Evolutionary conservation across 139 green algal species (phyloP), one percentile per base, ranked within the genome.

Genomic region (Chlamydomonas schloesseri): DNA sequence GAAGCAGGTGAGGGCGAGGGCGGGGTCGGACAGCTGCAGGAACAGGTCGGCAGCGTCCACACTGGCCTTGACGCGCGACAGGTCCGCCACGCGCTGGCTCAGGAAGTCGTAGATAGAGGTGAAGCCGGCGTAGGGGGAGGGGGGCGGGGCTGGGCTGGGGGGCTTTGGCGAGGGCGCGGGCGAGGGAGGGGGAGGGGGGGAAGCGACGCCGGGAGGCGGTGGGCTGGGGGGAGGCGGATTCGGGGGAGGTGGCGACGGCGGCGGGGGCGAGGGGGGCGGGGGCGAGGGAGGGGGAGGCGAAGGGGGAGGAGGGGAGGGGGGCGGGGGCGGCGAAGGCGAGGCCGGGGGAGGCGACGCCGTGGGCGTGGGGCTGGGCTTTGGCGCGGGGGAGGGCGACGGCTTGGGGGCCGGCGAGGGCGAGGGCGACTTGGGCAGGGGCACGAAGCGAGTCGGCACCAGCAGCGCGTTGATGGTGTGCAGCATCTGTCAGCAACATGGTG

Each of bases 1-100:
- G n/a, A 85, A 85, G 67, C 79, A 85, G 5, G 79, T 85, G 17
- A 13, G 50, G 46, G 62, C 4, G 21, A 85, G 47, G 13, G 31
- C 33, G 37, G 79, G 64, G 79, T 85, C 69, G 79, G 20, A 70
- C 31, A 85, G 29, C 8, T 29, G 17, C 4, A 6, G 20, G 9
- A 34, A 47, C 47, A 85, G 31, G 47, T 57, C 79, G 10, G 46
- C 67, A 20, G 65, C 79, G 31, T 77, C 65, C 3, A 85, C 42
- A 11, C 55, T 36, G 11, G 9, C 15, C 47, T 73, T 73, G 37
- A 76, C 6, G 28, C 23, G n/a, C 5, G 29, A 10, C 31, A 70
- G 23, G 67, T 85, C 79, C 29, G 24, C 24, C 28, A 85, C 47
- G 20, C 79, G 79, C 65, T 69, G 65, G 20, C 64, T 55, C 0